Percentiles rank a stretch among this genome's conserved stretches.
These are phyloP conservation scores for Colletotrichum melonis DNA, from an alignment of 2,329 filamentous ascomycete species.

Conservation along the genomic window DNA sequence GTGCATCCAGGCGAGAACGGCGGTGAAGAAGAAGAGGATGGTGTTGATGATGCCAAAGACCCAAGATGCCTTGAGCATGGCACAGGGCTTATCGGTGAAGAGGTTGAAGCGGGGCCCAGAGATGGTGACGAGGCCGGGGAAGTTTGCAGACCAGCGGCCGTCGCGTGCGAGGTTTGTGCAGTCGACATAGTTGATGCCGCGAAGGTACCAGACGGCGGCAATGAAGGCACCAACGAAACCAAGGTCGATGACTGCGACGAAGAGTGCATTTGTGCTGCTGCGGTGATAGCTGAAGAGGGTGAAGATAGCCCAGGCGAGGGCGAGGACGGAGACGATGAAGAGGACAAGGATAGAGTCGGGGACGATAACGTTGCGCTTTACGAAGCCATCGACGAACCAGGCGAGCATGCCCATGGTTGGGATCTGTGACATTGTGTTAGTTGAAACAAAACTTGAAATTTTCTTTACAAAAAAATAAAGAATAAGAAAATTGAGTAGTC, in stretches of 20 bases:
- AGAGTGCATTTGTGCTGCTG: conserved; percentile 68
- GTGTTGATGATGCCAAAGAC: conserved; percentile 91
- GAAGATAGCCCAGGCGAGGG: conserved; percentile 71
- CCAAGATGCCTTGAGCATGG: conserved; percentile 92
- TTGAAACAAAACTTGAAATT: no score
- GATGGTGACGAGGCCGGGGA: conserved; percentile 72
- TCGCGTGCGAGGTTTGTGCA: conserved; percentile 71
- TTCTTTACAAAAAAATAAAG: no score
- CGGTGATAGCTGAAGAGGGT: conserved; percentile 77
- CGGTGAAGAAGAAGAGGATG: conserved; percentile 83
- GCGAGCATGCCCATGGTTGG: conserved; percentile 74
- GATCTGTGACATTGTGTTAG: conserved; percentile 57
- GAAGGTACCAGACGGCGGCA: conserved; percentile 69
- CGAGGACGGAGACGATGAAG: conserved; percentile 75
- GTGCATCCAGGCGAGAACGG: conserved; percentile 73
- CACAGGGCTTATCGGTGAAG: conserved; percentile 79
- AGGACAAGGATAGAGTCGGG: conserved; percentile 73
- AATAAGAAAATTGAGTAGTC: no score
- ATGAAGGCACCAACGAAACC: conserved; percentile 73
- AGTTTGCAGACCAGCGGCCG: conserved; percentile 64
- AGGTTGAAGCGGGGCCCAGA: conserved; percentile 62
- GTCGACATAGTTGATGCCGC: conserved; percentile 70
- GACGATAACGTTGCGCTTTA: conserved; percentile 66
- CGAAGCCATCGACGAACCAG: conserved; percentile 73
- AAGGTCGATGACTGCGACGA: conserved; percentile 70